Percentiles rank a stretch among this genome's conserved stretches.
These are phyloP conservation scores for Xylaria sp. DNA, from an alignment of 2,329 filamentous ascomycete species.

Conservation along the genomic window DNA sequence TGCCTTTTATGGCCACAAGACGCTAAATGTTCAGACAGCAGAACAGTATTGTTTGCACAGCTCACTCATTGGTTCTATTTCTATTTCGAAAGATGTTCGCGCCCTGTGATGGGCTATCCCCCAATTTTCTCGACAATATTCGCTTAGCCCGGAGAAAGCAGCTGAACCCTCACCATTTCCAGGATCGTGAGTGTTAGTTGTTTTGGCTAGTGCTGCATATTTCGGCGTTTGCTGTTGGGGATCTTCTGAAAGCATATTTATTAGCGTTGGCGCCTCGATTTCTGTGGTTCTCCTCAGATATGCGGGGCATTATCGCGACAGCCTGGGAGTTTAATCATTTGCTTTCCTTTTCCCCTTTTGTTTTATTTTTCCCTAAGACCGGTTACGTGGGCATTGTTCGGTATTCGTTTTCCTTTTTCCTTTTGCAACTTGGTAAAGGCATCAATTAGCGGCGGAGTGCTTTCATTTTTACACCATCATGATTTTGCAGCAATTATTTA, in stretches of 20 bases:
- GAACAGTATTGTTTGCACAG: background rate
- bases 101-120: background rate
- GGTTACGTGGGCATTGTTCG: slow-evolving; percentile 39
- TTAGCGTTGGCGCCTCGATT: slow-evolving; percentile 42
- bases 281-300: slow-evolving; percentile 35
- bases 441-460: slow-evolving; percentile 40
- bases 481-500: slow-evolving; percentile 29
- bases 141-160: slow-evolving; percentile 12
- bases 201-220: slow-evolving; percentile 40
- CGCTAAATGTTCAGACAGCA: slow-evolving; percentile 25
- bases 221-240: slow-evolving; percentile 39
- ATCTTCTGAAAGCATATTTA: slow-evolving; percentile 38
- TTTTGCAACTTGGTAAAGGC: slow-evolving; percentile 33
- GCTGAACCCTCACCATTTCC: slow-evolving; percentile 22
- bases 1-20: slow-evolving; percentile 37
- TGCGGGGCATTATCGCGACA: slow-evolving; percentile 35
- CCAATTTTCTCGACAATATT: background rate
- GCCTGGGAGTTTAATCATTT: slow-evolving; percentile 37
- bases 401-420: slow-evolving; percentile 40
- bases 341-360: slow-evolving; percentile 31
- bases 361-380: slow-evolving; percentile 37
- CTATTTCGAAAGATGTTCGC: slow-evolving; percentile 12
- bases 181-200: slow-evolving; percentile 31
- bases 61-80: background rate
- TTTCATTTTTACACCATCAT: slow-evolving; percentile 27